Evolutionary conservation across 2,329 filamentous ascomycete genomes (phyloP).

Genomic region (Pseudogymnoascus sp.): DNA sequence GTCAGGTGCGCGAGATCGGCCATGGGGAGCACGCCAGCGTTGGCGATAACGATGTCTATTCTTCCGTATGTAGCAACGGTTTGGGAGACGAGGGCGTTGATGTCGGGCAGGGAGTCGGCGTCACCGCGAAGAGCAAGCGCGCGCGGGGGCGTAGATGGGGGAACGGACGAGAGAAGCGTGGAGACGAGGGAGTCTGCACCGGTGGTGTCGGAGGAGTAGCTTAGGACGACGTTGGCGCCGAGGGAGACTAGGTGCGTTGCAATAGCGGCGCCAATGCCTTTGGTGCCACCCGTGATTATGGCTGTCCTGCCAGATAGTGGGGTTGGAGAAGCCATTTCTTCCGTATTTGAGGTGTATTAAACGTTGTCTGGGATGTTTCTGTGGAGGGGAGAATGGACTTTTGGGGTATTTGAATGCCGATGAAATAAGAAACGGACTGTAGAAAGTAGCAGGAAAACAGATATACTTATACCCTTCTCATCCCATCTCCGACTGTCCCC

Average conservation of each 20-base stretch:
- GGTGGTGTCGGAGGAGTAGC: slow-evolving; percentile 43
- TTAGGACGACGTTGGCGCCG: slow-evolving; percentile 52
- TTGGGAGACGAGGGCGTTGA: slow-evolving; percentile 42
- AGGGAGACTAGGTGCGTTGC: slow-evolving; percentile 49
- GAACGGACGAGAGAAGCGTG: slow-evolving; percentile 37
- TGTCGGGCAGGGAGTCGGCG: slow-evolving; percentile 38
- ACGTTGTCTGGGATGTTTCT: neutral
- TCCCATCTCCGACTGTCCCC: neutral
- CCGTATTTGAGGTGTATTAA: neutral
- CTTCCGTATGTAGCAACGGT: slow-evolving; percentile 44
- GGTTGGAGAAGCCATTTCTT: neutral
- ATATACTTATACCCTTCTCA: neutral
- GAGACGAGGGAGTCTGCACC: slow-evolving; percentile 44
- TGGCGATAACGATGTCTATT: slow-evolving; percentile 53
- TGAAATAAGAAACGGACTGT: neutral
- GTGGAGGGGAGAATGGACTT: neutral
- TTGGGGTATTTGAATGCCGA: neutral
- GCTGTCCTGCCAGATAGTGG: slow-evolving; percentile 34
- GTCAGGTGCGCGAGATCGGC: slow-evolving; percentile 42
- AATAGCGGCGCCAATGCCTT: slow-evolving; percentile 54
- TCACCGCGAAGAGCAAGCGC: slow-evolving; percentile 51
- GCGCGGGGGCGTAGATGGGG: slow-evolving; percentile 18
- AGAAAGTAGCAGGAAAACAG: neutral
- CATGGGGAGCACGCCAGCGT: slow-evolving; percentile 46
- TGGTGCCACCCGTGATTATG: slow-evolving; percentile 49